These are phyloP conservation scores for Penicillium italicum DNA, from an alignment of 2,329 filamentous ascomycete species.

Conservation along the genomic window DNA sequence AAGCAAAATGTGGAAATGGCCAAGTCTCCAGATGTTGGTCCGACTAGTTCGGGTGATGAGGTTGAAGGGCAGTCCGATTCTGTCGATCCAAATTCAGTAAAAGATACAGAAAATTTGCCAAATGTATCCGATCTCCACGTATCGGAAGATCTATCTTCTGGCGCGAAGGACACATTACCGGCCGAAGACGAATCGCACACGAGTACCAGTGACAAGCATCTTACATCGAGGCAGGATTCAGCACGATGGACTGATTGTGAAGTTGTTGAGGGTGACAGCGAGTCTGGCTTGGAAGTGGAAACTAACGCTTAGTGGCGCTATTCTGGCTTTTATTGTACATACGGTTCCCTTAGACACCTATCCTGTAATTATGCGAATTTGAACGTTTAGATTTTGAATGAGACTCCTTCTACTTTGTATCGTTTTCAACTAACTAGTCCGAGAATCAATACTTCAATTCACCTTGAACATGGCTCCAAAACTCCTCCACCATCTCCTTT, in stretches of 20 bases:
- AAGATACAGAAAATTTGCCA: neutral
- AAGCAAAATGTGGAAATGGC: constrained; percentile 68
- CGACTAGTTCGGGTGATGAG: constrained; percentile 63
- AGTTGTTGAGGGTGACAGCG: constrained; percentile 51
- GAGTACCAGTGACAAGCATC: constrained; percentile 8
- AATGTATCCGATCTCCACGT: neutral
- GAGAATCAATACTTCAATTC: constrained; percentile 33
- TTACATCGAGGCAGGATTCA: constrained; percentile 47
- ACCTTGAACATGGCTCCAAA: constrained; percentile 42
- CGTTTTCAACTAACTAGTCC: neutral
- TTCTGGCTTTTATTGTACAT: constrained; percentile 10
- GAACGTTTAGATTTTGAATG: neutral
- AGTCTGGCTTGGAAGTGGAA: constrained; percentile 31
- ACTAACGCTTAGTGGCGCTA: constrained; percentile 4
- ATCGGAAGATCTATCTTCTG: neutral
- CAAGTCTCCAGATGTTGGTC: constrained; percentile 54
- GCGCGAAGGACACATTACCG: neutral
- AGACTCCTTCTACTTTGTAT: neutral
- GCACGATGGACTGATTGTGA: constrained; percentile 65
- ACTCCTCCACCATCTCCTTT: constrained; percentile 42
- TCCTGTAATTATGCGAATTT: constrained; percentile 7
- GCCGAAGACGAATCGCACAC: constrained; percentile 11
- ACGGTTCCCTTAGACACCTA: constrained; percentile 9
- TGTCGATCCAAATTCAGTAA: constrained; percentile 13
- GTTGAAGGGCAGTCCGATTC: constrained; percentile 45